Conservation (phyloP, 305 asterid genomes). For the Fraxinus platypoda region DNA sequence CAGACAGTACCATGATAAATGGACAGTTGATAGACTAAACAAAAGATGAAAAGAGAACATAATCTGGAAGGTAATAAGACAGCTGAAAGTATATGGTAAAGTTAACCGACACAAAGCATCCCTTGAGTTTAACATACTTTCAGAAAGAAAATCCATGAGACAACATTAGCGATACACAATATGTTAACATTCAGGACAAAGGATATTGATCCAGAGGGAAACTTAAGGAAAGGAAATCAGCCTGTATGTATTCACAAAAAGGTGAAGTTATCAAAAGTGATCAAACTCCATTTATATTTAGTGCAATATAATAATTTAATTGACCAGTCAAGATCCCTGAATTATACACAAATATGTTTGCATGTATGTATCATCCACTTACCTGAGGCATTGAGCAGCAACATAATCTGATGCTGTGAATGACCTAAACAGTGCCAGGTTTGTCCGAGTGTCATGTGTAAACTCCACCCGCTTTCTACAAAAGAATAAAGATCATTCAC, state of each 20-base stretch:
- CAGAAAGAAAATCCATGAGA: neutral
- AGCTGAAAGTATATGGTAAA: neutral
- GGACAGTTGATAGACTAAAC: neutral
- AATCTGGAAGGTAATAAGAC: neutral
- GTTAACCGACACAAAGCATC: neutral
- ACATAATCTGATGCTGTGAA: conserved; percentile 88
- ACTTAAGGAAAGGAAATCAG: neutral
- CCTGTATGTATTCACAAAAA: neutral
- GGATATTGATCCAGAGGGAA: neutral
- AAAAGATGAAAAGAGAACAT: neutral
- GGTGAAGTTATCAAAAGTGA: neutral
- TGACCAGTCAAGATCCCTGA: neutral
- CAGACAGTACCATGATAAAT: neutral
- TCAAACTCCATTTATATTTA: neutral
- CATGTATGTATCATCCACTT: conserved; percentile 16
- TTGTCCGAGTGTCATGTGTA: conserved; percentile 75
- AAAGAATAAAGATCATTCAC: conserved; percentile 21
- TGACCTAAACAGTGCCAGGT: conserved; percentile 76
- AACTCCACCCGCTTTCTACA: conserved; percentile 57
- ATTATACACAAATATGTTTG: neutral
- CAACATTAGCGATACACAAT: neutral
- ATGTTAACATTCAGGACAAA: neutral
- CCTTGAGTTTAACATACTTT: neutral
- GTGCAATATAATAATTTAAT: neutral
- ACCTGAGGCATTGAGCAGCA: conserved; percentile 93